Base-by-base conservation (phyloP, 2,329 filamentous ascomycete genomes). In the Claviceps pazoutovae region DNA sequence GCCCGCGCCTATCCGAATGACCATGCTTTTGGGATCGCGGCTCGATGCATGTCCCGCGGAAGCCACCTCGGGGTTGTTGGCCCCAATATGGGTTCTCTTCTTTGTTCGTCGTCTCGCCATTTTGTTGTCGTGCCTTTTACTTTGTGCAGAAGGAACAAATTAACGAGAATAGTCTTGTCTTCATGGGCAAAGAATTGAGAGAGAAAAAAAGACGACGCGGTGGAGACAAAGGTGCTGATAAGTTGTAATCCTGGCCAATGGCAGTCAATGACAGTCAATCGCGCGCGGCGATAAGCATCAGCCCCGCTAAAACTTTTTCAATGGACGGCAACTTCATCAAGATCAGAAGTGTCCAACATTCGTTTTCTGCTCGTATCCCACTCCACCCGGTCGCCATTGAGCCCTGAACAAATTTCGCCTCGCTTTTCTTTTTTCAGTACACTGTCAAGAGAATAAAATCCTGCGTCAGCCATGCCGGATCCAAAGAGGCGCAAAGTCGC, bases 1-100 rank as follows among this genome's bases (percentile, higher is more conserved):
- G 61, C 89, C 86, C 60, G 90, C 91, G 61, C 93, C 93, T 62
- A 96, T 90, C 59, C 93, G 87, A 68, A 98, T 95, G 53, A 98
- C 91, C 91, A 98, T 96, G 66, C 86, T 94, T 76, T 96, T 96
- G 37, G 93, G 93, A 49, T 82, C 77, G 57, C 82, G 80, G 50
- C 78, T 75, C 23, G 82, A 78, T 53, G 80, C 77, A 67, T 82
- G 80, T 53, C 79, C 76, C 44, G 75, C 72, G 56, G 77, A 61
- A 60, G 76, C 71, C 56, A 73, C 68, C 60, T 79, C 78, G 50
- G 78, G 77, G 59, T 79, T 79, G 55, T 74, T 76, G 49, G 83
- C 79, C 55, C 83, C 82, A 51, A 83, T 69, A 68, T 95, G 89
- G 55, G 90, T 95, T 66, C 88, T 83, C 78, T 91, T 95, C 74